Base-by-base conservation (phyloP, 768 basidiomycete species). In the Amanita thiersii region DNA sequence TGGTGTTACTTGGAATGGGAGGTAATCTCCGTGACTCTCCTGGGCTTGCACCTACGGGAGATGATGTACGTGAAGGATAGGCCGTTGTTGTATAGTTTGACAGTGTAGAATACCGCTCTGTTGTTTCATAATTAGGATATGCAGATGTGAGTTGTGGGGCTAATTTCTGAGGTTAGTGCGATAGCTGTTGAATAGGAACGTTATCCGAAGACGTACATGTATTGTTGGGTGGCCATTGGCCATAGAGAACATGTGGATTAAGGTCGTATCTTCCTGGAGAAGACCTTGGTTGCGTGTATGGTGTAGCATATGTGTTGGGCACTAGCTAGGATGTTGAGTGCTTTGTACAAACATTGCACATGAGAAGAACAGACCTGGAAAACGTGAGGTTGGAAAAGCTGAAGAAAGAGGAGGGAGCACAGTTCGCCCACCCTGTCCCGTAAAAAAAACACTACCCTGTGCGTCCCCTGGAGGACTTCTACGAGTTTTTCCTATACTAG, bases 371-470 rank as follows among this genome's bases (percentile, higher is more conserved):
- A 75, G 78, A 86, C 83, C 83, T 86, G 83, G 76, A 81, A 80
- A 82, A 78, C 72, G 81, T 81, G 79, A 85, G 79, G 77, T 79
- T 82, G 81, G 81, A 81, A 83, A 81, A 56, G 77, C 76, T 65
- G 79, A 72, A 77, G 77, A 74, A 75, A 86, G 70, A 78, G 83
- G 79, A 80, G 83, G 84, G 64, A 85, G 78, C 70, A 83, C 75
- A 72, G 80, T 77, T 78, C 83, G 80, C 83, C 82, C 82, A 86
- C 84, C 83, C 79, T 85, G 83, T 72, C 66, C 76, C 72, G 68
- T 75, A 74, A 69, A 77, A 72, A 80, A 81, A 67, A 61, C 69
- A 64, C 69, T 68, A 60, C 61, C 67, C 65, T 79, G 77, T 60
- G 74, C 59, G 63, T 77, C 77, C 64, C 70, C 74, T 53, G 80